Evolutionary conservation across 805 yeast species (phyloP), one percentile per base, ranked within the genome.

Genomic region (Scheffersomyces lignosus): DNA sequence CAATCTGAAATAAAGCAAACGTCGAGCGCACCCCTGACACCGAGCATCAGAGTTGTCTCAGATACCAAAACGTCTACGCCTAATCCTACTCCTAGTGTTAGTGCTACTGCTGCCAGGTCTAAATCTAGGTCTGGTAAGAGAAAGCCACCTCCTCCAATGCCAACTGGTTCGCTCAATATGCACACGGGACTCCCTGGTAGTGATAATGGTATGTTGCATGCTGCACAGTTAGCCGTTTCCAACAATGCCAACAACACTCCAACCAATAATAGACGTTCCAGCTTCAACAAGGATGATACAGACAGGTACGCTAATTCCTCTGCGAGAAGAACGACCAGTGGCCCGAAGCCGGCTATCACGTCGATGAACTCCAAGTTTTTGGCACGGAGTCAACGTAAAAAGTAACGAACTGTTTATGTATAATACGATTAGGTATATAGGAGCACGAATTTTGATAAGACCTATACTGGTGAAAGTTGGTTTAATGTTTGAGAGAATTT

Each of bases 301-400:
- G 24, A 20, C 7, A 20, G 24, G 24, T 10, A 20, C 10, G 7
- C 24, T 20, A 20, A 10, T 10, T 10, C 24, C 7, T 7, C 9
- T 7, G 9, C 24, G 9, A 20, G 24, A 20, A 20, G 24, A 30
- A n/a, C n/a, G n/a, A 20, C 9, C 10, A 20, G 10, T 20, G 24
- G 24, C 10, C 7, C 7, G 24, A 20, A 20, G 10, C 31, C 52
- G 56, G 32, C 61, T 52, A 69, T 80, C 15, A 78, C 84, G 3
- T 64, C 79, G 12, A 65, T 74, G 74, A 80, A 78, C 52, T 81
- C 87, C 4, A 77, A 77, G 48, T 64, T 82, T 31, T 58, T 81
- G 40, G 81, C 85, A 4, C 61, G 87, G 49, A 74, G 80, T 34
- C 64, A 68, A 15, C 59, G 80, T 43, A 71, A 65, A 37, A 71